These are phyloP conservation scores for Trypanosomatidae sp. DNA, from an alignment of 208 protist species.

Conservation along the genomic window DNA sequence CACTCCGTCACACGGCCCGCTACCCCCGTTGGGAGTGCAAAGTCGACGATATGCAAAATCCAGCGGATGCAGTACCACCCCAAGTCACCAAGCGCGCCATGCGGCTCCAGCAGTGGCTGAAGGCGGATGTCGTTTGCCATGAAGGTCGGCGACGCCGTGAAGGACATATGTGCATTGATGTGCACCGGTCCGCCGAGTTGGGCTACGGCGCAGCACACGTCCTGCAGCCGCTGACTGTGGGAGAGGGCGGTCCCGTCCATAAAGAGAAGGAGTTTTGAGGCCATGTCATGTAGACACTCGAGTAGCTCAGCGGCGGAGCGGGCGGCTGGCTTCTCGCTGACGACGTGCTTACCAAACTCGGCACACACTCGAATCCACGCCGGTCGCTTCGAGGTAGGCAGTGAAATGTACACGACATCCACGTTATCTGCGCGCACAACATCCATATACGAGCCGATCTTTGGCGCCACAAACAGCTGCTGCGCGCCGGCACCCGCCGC, in stretches of 20 bases:
- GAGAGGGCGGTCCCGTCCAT: constrained; percentile 72
- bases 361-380: constrained; percentile 58
- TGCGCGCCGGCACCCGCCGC: constrained; percentile 4
- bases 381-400: constrained; percentile 48
- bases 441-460: constrained; percentile 51
- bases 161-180: constrained; percentile 58
- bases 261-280: constrained; percentile 51
- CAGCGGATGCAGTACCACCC: constrained; percentile 81
- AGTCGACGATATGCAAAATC: constrained; percentile 67
- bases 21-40: constrained; percentile 48
- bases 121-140: constrained; percentile 61
- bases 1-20: constrained; percentile 47
- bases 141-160: constrained; percentile 47
- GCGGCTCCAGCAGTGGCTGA: constrained; percentile 51
- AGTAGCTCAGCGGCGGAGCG: constrained; percentile 31
- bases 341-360: constrained; percentile 65
- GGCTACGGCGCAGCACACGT: constrained; percentile 34
- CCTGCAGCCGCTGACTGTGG: constrained; percentile 52
- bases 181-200: constrained; percentile 41
- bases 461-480: constrained; percentile 21
- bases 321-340: constrained; percentile 69
- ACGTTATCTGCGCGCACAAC: constrained; percentile 45
- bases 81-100: constrained; percentile 69
- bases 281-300: constrained; percentile 47
- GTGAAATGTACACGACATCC: constrained; percentile 74